These are phyloP conservation scores for Stemphylium vesicarium DNA, from an alignment of 2,329 filamentous ascomycete genomes.

Conservation along the genomic window DNA sequence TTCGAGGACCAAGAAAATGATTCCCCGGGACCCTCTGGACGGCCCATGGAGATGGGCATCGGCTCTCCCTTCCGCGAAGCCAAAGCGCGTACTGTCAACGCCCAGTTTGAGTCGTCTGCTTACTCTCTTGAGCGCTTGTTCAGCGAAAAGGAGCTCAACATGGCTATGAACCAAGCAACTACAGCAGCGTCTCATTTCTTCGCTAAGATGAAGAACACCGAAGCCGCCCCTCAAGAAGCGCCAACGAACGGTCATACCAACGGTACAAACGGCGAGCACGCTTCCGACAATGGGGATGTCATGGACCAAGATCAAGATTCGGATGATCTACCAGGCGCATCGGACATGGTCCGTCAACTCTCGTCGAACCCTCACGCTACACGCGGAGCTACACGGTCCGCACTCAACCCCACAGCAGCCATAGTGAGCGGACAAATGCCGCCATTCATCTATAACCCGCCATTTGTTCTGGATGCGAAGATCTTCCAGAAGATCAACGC, in stretches of 20 bases:
- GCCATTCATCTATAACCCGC: conserved; percentile 51
- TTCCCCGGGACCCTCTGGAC: conserved; percentile 61
- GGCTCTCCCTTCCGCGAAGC: conserved; percentile 60
- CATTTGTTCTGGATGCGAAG: conserved; percentile 54
- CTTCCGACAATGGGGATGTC: conserved; percentile 44
- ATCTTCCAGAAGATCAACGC: conserved; percentile 57
- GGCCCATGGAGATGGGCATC: conserved; percentile 56
- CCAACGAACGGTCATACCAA: conserved; percentile 41
- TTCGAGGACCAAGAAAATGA: conserved; percentile 63
- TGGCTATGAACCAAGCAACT: conserved; percentile 67
- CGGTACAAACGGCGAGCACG: conserved; percentile 46
- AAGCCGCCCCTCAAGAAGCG: conserved; percentile 34
- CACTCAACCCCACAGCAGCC: conserved; percentile 60
- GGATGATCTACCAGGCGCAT: conserved; percentile 51
- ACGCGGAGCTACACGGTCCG: conserved; percentile 59
- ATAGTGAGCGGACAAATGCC: conserved; percentile 49
- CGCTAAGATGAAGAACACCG: conserved; percentile 57
- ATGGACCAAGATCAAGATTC: conserved; percentile 49
- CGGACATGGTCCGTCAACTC: conserved; percentile 67
- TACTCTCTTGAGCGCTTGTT: conserved; percentile 70
- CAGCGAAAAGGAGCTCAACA: conserved; percentile 69
- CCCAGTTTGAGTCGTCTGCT: conserved; percentile 64
- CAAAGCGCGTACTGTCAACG: conserved; percentile 58
- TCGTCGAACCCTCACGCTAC: conserved; percentile 64
- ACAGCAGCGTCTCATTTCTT: conserved; percentile 65